Evolutionary conservation across 345 rosid species (phyloP).

Genomic region (Arabis hirsuta): DNA sequence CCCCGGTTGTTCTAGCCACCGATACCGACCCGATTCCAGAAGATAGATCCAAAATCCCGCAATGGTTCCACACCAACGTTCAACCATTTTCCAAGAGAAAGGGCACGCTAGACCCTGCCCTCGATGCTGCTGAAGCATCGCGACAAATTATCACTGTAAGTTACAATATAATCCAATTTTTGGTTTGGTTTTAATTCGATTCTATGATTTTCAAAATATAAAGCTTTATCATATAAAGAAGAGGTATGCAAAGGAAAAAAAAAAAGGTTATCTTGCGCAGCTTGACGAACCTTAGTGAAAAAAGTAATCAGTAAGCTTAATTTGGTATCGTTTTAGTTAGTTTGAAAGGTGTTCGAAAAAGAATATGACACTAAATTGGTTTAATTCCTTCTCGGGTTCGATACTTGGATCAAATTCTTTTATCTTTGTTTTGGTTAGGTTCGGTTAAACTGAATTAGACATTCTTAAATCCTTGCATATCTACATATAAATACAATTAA

Average conservation of each 20-base stretch:
- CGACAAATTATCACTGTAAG: constrained; percentile 47
- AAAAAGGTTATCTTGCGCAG: no score
- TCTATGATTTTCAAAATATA: not conserved
- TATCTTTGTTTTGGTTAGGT: constrained; percentile 35
- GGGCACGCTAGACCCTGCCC: constrained; percentile 49
- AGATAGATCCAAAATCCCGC: constrained; percentile 22
- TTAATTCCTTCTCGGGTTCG: not conserved
- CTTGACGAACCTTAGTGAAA: no score
- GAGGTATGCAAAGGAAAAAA: no score
- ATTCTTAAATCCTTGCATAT: not conserved
- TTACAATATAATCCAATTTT: not conserved
- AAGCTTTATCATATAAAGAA: not conserved
- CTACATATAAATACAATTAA: not conserved
- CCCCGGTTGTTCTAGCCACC: constrained; percentile 23
- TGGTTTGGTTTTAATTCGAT: not conserved
- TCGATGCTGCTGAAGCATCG: constrained; percentile 48
- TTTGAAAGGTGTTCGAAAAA: not conserved
- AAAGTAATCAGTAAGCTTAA: not conserved
- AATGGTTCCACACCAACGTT: constrained; percentile 52
- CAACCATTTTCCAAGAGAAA: constrained; percentile 38
- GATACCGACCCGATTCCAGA: constrained; percentile 46
- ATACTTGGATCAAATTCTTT: not conserved
- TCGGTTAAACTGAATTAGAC: constrained; percentile 45
- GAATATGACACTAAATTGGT: not conserved
- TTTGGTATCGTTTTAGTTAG: not conserved